A percentile compares a stretch with the other conserved stretches of the same genome.
These are phyloP conservation scores for Pestalotiopsis sp. DNA, from an alignment of 2,329 filamentous ascomycete genomes.

Conservation along the genomic window DNA sequence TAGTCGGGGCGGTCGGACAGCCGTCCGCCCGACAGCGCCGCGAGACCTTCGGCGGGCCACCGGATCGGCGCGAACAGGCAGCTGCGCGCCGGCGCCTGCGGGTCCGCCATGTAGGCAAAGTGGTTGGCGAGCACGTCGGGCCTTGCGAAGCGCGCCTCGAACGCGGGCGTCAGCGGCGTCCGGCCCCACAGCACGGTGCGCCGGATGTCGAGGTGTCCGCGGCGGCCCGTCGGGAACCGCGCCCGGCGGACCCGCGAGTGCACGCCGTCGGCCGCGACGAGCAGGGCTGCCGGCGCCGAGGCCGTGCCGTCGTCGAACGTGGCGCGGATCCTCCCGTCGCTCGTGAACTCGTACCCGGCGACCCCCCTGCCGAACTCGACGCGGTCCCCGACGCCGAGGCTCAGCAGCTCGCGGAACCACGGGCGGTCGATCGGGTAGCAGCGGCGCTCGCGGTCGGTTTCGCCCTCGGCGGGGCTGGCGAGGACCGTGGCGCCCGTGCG, in stretches of 20 bases:
- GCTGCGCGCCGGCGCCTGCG: background rate
- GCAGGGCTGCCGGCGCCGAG: background rate
- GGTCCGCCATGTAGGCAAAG: background rate
- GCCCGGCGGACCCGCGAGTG: background rate
- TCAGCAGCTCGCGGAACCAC: conserved; percentile 6
- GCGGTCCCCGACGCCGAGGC: background rate
- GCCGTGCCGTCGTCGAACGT: background rate
- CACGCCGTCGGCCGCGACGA: conserved; percentile 1
- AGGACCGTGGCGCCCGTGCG: background rate
- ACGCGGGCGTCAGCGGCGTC: conserved; percentile 3
- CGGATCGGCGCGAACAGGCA: conserved; percentile 3
- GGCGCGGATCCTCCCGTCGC: background rate
- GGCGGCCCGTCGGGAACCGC: background rate
- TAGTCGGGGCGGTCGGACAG: background rate
- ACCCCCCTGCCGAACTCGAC: conserved; percentile 9
- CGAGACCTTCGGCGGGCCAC: background rate
- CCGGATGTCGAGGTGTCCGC: background rate
- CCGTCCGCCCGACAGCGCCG: background rate
- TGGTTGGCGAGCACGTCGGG: background rate
- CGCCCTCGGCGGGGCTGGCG: background rate
- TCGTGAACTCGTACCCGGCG: background rate
- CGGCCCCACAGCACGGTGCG: background rate
- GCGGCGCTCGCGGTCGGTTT: conserved; percentile 18
- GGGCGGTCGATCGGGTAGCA: conserved; percentile 3
- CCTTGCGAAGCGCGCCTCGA: background rate